Evolutionary conservation across 2,329 filamentous ascomycete genomes (phyloP), one percentile per base, ranked within the genome.

Genomic region (Phoma sp.): DNA sequence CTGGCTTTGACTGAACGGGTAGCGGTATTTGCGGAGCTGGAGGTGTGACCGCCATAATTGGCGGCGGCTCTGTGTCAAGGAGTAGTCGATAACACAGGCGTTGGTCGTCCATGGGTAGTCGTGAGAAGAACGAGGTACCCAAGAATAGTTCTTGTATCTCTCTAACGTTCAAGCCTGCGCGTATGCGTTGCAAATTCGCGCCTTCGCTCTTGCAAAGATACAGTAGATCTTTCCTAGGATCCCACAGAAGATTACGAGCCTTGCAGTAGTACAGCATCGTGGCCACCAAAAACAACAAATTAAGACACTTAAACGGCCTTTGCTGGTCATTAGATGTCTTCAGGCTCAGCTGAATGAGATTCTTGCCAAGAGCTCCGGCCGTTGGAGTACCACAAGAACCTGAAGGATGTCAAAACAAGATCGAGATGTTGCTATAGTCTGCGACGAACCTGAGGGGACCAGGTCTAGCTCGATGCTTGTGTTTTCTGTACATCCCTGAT

Each of bases 401-500:
- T 57, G 21, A 2, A 19, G 9, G n/a, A 1, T 25, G 33, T 56
- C 31, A 52, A 25, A 12, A 2, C 19, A 35, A 29, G 13, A 4
- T 8, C 19, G 15, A 27, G 15, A 6, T 2, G 17, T 4, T 22
- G 7, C 15, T 9, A 2, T 19, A 5, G 2, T 2, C 5, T 19
- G 24, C 5, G 10, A 51, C 61, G 51, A 33, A 73, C 72, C 68
- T 43, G 71, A 64, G 10, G 71, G 70, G 21, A 73, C 46, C 24
- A 74, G 43, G 43, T 69, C 51, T n/a, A 74, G 55, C 45, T 74
- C 71, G 22, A 74, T 61, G 19, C 65, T 68, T 24, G 59, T 62
- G 19, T 62, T 64, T 13, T 64, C 51, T 5, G 63, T 64, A 27
- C 72, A 74, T 10, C 57, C 63, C 17, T 46, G 15, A 39, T 74